Conservation (phyloP, 2,329 filamentous ascomycete species). For the Xylaria digitata region DNA sequence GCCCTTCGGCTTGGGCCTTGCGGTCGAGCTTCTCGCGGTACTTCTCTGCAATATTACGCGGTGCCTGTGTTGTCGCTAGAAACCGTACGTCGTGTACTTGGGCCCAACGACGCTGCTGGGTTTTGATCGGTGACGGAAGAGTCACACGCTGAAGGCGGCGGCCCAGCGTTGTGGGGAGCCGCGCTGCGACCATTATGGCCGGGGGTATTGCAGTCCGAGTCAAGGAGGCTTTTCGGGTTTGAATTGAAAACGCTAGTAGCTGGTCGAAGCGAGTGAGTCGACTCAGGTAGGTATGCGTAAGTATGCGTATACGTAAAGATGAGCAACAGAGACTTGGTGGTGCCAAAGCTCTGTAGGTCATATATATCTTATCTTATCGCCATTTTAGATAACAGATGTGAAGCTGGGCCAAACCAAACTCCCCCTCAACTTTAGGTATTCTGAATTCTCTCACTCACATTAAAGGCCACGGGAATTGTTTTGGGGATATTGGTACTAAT, state of each 20-base stretch:
- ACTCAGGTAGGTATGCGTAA: background rate
- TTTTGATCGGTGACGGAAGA: slow-evolving; percentile 23
- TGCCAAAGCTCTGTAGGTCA: background rate
- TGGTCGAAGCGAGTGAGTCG: background rate
- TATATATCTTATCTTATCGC: slow-evolving; percentile 34
- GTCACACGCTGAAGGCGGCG: slow-evolving; percentile 32
- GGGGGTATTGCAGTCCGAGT: background rate
- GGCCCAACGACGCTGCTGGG: slow-evolving; percentile 82
- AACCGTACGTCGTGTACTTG: slow-evolving; percentile 93
- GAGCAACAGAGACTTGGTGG: slow-evolving; percentile 1
- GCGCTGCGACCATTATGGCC: slow-evolving; percentile 29
- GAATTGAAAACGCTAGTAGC: background rate
- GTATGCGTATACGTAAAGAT: background rate
- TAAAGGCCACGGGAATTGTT: too few species aligned
- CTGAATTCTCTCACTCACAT: background rate
- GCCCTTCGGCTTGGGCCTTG: slow-evolving; percentile 81
- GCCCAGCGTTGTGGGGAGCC: slow-evolving; percentile 37
- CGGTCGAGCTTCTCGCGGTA: slow-evolving; percentile 86
- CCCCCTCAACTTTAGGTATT: background rate
- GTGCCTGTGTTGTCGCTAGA: slow-evolving; percentile 79
- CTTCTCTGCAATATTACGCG: slow-evolving; percentile 79
- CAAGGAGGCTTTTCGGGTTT: background rate
- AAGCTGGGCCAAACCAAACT: background rate
- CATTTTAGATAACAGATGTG: background rate
- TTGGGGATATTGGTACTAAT: too few species aligned